Percentiles rank a stretch among this genome's conserved stretches.
phyloP scores from a whole-genome alignment of 164 flowering plant genomes.

The Malania oleifera region DNA sequence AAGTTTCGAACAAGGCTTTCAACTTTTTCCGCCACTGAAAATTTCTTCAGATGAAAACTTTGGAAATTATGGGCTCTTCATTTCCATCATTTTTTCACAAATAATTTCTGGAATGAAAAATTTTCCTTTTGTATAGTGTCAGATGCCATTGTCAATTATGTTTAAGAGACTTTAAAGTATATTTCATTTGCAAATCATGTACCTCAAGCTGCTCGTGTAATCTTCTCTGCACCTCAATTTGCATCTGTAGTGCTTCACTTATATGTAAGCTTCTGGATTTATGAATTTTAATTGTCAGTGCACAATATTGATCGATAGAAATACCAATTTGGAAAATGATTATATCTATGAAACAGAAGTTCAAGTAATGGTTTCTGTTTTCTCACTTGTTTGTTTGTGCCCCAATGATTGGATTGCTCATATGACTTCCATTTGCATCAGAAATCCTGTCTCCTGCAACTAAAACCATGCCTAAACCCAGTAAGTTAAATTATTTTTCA shows the following conservation, averaged over 20 bases:
- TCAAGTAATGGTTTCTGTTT: background rate
- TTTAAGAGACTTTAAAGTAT: too few relatives aligned
- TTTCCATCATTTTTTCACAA: too few relatives aligned
- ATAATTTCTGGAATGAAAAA: too few relatives aligned
- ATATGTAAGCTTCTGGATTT: slow-evolving; percentile 57
- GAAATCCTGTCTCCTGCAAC: slow-evolving; percentile 43
- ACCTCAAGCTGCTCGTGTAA: slow-evolving; percentile 97
- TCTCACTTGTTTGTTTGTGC: slow-evolving; percentile 67
- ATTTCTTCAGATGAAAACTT: too few relatives aligned
- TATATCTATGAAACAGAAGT: background rate
- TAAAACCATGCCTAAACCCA: slow-evolving; percentile 23
- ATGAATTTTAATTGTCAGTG: slow-evolving; percentile 16
- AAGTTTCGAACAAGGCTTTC: too few relatives aligned
- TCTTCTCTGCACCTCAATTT: slow-evolving; percentile 90
- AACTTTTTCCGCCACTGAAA: too few relatives aligned
- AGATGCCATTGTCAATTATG: too few relatives aligned
- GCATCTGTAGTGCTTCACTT: slow-evolving; percentile 86
- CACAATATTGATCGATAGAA: background rate
- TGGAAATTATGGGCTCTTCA: too few relatives aligned
- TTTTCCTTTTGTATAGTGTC: too few relatives aligned
- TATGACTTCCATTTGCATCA: slow-evolving; percentile 42
- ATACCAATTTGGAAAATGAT: background rate
- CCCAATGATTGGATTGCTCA: slow-evolving; percentile 38
- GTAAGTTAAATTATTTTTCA: background rate
- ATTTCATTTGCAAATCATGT: slow-evolving; percentile 5